Conservation (phyloP, 805 yeast genomes). For the Zygosaccharomyces lentus region DNA sequence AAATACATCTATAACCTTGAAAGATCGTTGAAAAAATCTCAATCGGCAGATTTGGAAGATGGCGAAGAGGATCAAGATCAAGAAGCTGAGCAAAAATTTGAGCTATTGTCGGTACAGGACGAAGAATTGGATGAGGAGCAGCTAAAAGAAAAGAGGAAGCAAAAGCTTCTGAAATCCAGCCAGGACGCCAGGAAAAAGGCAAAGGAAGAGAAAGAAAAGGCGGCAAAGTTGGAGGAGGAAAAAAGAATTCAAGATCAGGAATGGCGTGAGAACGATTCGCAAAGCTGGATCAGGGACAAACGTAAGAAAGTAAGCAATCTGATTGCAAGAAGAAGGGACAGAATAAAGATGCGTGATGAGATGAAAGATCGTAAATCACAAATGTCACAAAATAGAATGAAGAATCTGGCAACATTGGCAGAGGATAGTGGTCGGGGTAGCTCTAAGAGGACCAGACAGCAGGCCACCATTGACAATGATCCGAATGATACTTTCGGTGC, state of each 20-base stretch:
- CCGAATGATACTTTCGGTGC: slow-evolving; percentile 94
- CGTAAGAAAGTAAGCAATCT: slow-evolving; percentile 55
- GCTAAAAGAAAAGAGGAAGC: slow-evolving; percentile 81
- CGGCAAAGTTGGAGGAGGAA: slow-evolving; percentile 54
- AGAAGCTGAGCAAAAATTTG: slow-evolving; percentile 49
- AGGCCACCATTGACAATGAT: slow-evolving; percentile 77
- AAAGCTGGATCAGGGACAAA: slow-evolving; percentile 75
- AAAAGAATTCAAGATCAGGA: slow-evolving; percentile 61
- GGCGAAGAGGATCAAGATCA: slow-evolving; percentile 47
- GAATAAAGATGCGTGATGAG: slow-evolving; percentile 66
- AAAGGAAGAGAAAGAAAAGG: slow-evolving; percentile 69
- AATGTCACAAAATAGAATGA: slow-evolving; percentile 92
- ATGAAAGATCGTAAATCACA: slow-evolving; percentile 83
- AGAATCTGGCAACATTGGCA: slow-evolving; percentile 81
- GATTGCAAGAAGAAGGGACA: slow-evolving; percentile 61
- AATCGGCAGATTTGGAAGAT: slow-evolving; percentile 61
- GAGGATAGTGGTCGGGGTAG: slow-evolving; percentile 49
- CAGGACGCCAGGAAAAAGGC: slow-evolving; percentile 84
- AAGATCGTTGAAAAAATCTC: slow-evolving; percentile 61
- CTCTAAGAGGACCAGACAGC: slow-evolving; percentile 48
- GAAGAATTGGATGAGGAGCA: slow-evolving; percentile 75
- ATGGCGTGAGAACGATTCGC: slow-evolving; percentile 72
- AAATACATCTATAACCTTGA: slow-evolving; percentile 64
- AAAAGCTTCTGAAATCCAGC: slow-evolving; percentile 76
- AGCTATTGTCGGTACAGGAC: slow-evolving; percentile 79